Conservation (phyloP, 345 rosid genomes). For the Dimocarpus longan region DNA sequence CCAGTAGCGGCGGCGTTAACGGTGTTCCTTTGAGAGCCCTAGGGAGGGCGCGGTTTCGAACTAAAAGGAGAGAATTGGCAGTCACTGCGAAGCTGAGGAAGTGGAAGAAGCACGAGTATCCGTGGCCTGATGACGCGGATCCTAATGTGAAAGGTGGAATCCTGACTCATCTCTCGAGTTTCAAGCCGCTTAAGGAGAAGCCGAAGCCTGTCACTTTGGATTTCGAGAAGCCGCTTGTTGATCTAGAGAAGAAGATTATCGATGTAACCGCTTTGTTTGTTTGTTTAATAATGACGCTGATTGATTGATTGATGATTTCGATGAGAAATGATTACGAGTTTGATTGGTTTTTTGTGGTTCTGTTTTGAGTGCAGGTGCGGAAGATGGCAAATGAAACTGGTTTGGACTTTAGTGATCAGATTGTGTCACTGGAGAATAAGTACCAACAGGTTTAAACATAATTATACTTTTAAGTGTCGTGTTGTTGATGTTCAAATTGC, state of each 20-base stretch:
- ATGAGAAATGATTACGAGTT: not conserved
- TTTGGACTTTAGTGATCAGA: constrained; percentile 91
- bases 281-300: not conserved
- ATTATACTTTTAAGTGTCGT: not conserved
- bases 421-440: constrained; percentile 70
- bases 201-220: constrained; percentile 83
- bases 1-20: constrained; percentile 46
- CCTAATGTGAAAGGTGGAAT: constrained; percentile 90
- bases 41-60: constrained; percentile 46
- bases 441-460: constrained; percentile 66
- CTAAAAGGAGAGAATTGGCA: constrained; percentile 31
- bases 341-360: constrained; percentile 16
- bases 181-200: constrained; percentile 74
- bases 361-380: constrained; percentile 63
- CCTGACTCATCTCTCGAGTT: constrained; percentile 72
- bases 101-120: constrained; percentile 85
- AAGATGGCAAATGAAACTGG: constrained; percentile 94
- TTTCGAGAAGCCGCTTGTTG: constrained; percentile 89
- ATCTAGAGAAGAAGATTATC: constrained; percentile 76
- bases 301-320: constrained; percentile 9
- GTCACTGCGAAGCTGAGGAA: constrained; percentile 68
- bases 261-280: constrained; percentile 49
- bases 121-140: constrained; percentile 95
- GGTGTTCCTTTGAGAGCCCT: constrained; percentile 62
- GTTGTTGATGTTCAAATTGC: not conserved